Conservation (phyloP, 1,139 yeast genomes). For the Candida dubliniensis region DNA sequence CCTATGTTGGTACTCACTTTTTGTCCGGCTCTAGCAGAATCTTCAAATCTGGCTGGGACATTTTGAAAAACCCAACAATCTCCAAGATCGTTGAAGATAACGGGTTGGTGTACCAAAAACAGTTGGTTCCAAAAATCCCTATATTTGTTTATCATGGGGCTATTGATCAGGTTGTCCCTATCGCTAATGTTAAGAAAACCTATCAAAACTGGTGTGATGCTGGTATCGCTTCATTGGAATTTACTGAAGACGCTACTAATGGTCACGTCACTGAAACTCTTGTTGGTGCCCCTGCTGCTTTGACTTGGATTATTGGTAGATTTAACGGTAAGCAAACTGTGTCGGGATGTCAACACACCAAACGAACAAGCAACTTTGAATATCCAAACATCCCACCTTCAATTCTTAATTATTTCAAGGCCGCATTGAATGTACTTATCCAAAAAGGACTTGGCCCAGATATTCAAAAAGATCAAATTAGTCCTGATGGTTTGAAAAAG, state of each 20-base stretch:
- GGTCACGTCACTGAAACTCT: slow-evolving; percentile 28
- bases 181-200: slow-evolving; percentile 21
- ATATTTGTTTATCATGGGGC: slow-evolving; percentile 35
- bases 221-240: slow-evolving; percentile 30
- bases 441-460: background rate
- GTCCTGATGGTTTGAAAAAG: too few relatives aligned
- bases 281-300: slow-evolving; percentile 32
- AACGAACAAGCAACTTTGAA: slow-evolving; percentile 23
- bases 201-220: slow-evolving; percentile 32
- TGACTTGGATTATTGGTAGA: slow-evolving; percentile 25
- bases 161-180: slow-evolving; percentile 31
- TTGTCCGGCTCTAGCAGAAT: slow-evolving; percentile 19
- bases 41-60: slow-evolving; percentile 17
- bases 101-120: slow-evolving; percentile 20
- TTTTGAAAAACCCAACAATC: slow-evolving; percentile 18
- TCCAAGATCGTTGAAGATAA: slow-evolving; percentile 19
- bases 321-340: slow-evolving; percentile 24
- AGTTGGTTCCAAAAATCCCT: slow-evolving; percentile 30
- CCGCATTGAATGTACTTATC: background rate
- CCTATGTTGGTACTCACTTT: slow-evolving; percentile 7
- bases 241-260: slow-evolving; percentile 24
- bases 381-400: slow-evolving; percentile 18
- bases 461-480: background rate
- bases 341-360: slow-evolving; percentile 26
- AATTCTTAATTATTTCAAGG: background rate